These are phyloP conservation scores for Fagus crenata DNA, from an alignment of 306 rosid species.

Conservation along the genomic window DNA sequence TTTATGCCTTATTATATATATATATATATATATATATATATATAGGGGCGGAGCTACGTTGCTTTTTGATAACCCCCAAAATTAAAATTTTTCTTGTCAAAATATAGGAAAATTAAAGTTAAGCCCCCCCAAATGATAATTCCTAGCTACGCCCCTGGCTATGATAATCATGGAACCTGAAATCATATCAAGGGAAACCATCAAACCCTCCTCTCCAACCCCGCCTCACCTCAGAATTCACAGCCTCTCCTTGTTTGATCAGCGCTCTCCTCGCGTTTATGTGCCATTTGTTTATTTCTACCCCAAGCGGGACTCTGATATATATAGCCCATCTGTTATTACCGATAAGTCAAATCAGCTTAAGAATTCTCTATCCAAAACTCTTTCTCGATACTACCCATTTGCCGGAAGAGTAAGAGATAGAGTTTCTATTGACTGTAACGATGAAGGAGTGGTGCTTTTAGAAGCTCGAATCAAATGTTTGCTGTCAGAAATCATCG, in stretches of 20 bases:
- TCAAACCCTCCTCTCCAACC: slow-evolving; percentile 53
- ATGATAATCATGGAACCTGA: slow-evolving; percentile 24
- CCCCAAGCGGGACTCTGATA: background rate
- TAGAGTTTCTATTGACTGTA: slow-evolving; percentile 38
- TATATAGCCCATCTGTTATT: no score
- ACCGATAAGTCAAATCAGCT: slow-evolving; percentile 20
- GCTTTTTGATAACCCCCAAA: no score
- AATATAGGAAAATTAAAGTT: no score
- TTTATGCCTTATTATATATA: no score
- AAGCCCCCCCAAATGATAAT: no score
- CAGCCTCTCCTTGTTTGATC: slow-evolving; percentile 45
- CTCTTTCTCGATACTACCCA: slow-evolving; percentile 47
- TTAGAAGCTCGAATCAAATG: slow-evolving; percentile 23
- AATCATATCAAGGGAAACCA: slow-evolving; percentile 43
- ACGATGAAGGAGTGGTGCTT: slow-evolving; percentile 56
- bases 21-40: no score
- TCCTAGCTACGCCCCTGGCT: no score
- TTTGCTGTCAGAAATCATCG: slow-evolving; percentile 32
- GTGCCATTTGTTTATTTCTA: slow-evolving; percentile 49
- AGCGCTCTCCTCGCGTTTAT: slow-evolving; percentile 13
- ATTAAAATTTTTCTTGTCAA: no score
- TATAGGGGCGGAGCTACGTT: no score
- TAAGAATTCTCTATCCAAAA: slow-evolving; percentile 42
- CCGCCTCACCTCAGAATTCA: slow-evolving; percentile 32
- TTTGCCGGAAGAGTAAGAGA: slow-evolving; percentile 47